These are phyloP conservation scores for Lasiosphaeria ovina DNA, from an alignment of 495 filamentous ascomycete species.

Conservation along the genomic window DNA sequence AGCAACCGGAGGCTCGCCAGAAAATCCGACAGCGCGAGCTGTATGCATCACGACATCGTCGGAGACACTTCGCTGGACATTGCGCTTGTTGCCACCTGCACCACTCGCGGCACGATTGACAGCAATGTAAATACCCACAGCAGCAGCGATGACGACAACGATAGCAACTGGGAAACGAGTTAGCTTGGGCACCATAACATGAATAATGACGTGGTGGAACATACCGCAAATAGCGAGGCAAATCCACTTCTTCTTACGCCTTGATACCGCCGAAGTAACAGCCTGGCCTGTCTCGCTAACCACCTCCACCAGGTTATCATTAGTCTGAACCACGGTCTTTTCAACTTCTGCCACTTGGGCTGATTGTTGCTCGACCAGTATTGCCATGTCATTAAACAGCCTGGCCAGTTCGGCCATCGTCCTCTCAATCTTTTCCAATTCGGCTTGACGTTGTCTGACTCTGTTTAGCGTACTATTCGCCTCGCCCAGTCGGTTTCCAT, in stretches of 20 bases:
- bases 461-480: slow-evolving; percentile 72
- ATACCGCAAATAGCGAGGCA: slow-evolving; percentile 78
- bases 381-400: slow-evolving; percentile 63
- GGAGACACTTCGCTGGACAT: slow-evolving; percentile 24
- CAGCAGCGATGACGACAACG: slow-evolving; percentile 49
- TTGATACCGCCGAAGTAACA: slow-evolving; percentile 72
- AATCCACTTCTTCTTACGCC: slow-evolving; percentile 97
- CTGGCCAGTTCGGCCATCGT: slow-evolving; percentile 81
- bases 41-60: slow-evolving; percentile 34
- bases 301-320: slow-evolving; percentile 73
- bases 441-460: slow-evolving; percentile 79
- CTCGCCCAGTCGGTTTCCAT: slow-evolving; percentile 72
- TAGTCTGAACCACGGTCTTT: slow-evolving; percentile 74
- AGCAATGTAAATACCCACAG: slow-evolving; percentile 47
- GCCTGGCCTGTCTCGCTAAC: slow-evolving; percentile 77
- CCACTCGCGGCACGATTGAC: slow-evolving; percentile 27
- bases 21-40: slow-evolving; percentile 25
- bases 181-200: slow-evolving; percentile 16
- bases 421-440: slow-evolving; percentile 86
- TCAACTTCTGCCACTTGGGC: slow-evolving; percentile 72
- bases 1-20: slow-evolving; percentile 22
- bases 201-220: slow-evolving; percentile 33
- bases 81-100: slow-evolving; percentile 23
- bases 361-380: slow-evolving; percentile 80
- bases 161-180: slow-evolving; percentile 42